Percentiles rank a stretch among this genome's conserved stretches.
Evolutionary conservation across 148 eudicot species (phyloP).

Genomic region (Cornus kousa): DNA sequence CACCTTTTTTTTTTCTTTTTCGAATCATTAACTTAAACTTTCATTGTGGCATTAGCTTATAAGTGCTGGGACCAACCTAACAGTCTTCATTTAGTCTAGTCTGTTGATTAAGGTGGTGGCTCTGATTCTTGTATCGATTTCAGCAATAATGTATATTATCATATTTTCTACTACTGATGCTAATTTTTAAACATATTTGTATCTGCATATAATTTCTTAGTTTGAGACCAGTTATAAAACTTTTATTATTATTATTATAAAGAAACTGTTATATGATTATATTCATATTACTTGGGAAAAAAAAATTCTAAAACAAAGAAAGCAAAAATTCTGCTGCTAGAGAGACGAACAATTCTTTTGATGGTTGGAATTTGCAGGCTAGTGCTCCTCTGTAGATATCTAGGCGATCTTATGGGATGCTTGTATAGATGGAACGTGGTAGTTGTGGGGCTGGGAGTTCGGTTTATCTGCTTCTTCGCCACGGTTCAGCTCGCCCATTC

Average conservation of each 20-base stretch:
- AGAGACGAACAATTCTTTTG: background rate
- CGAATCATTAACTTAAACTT: background rate
- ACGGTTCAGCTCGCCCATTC: constrained; percentile 3
- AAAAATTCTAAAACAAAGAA: no score
- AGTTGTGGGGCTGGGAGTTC: constrained; percentile 4
- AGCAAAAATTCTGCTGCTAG: background rate
- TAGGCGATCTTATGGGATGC: constrained; percentile 3
- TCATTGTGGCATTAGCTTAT: background rate
- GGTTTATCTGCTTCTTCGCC: background rate
- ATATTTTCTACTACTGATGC: background rate
- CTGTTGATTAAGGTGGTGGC: background rate
- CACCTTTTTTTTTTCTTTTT: background rate
- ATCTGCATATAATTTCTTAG: background rate
- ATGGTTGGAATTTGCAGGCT: constrained; percentile 19
- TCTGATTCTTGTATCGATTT: constrained; percentile 1
- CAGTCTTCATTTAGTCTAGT: background rate
- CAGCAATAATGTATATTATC: background rate
- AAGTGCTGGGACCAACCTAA: constrained; percentile 3
- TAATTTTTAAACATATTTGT: background rate
- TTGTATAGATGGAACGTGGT: constrained; percentile 19
- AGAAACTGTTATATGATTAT: no score
- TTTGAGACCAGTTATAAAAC: background rate
- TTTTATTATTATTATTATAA: background rate
- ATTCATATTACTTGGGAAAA: no score
- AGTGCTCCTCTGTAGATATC: constrained; percentile 20